Base-by-base conservation (phyloP, 164 flowering plant genomes). In the Piper betle region DNA sequence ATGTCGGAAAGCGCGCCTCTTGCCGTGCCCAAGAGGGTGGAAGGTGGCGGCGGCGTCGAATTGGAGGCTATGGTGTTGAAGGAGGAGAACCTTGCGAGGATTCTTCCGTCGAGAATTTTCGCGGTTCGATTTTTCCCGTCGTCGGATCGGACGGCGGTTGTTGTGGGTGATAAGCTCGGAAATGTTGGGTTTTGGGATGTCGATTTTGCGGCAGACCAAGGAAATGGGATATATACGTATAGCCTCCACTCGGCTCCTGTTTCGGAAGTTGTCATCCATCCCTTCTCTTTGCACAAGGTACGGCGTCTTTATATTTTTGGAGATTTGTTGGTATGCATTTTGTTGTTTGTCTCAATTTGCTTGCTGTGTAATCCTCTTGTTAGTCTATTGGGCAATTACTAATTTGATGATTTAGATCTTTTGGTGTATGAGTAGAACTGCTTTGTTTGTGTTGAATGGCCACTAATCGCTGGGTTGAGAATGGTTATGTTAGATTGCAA, bases 151-250 rank as follows among this genome's bases (percentile, higher is more conserved):
- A 79, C 64, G 9, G 66, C 90, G 70, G 58, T 93, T 69, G 86
- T 70, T 19, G 86, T 73, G 0, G 97, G 96, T n/a, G 82, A 82
- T 66, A 82, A 79, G 71, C 48, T 43, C 69, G 99, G 96, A 12
- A 63, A 86, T 73, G 59, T 90, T 43, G 86, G 79, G 1, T 81
- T 93, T 66, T 93, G 99, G 97, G 77, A 93, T 78, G 72, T 75
- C 41, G 76, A 83, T 63, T 37, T 61, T 13, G 61, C 68, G 12
- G 80, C 72, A 20, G 72, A 53, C 39, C 83, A 74, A 4, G 73
- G 66, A 60, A 68, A 77, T 74, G 93, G 90, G 55, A 65, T 86
- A 61, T 79, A 79, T 73, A 16, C 82, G 52, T 90, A 77, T 62
- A 73, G 57, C 25, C 86, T 89, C 18, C 96, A 87, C 66, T 38